Base-by-base conservation (phyloP, 2,329 filamentous ascomycete genomes). In the Aspergillus arachidicola region DNA sequence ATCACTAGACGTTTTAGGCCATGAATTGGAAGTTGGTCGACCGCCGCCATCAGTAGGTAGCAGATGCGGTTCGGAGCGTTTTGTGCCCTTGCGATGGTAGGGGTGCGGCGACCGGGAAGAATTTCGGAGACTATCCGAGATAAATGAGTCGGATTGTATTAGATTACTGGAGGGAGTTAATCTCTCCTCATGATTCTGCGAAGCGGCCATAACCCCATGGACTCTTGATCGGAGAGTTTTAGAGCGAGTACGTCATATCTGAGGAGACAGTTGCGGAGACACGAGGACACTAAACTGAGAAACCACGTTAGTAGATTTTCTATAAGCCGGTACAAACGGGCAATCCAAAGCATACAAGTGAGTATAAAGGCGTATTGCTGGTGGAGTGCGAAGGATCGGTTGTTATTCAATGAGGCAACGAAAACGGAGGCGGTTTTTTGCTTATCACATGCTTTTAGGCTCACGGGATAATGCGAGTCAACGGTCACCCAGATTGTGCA, bases 1-100 rank as follows among this genome's bases (percentile, higher is more conserved):
- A 69, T 97, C 94, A 76, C 92, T 97, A 12, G 86, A 87, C 2
- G 88, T 85, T 1, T 85, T 83, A 5, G 86, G 87, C 58, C 86
- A 84, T 53, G 61, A 64, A 55, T 69, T 66, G 32, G 67, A 66
- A 48, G 71, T 69, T 59, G 66, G 63, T 64, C 69, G 73, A 76
- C 77, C 73, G 73, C 75, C 67, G 69, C 75, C 62, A 68, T 74
- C 66, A 62, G 67, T 75, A 65, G 70, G 76, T 50, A 61, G 65
- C 54, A 72, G 85, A 78, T 63, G 83, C 80, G 56, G 84, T 76
- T 87, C 82, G 26, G 83, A 82, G 14, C 88, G 79, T 70, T 89
- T 86, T 67, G 78, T 81, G 64, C 80, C 83, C 62, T 85, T 86
- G 70, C 84, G 86, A 71, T 87, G 86, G 70, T 91, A 91, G 1